Evolutionary conservation across 352 stramenopile species (phyloP), one percentile per base, ranked within the genome.

Genomic region (Pythium plurisporium): DNA sequence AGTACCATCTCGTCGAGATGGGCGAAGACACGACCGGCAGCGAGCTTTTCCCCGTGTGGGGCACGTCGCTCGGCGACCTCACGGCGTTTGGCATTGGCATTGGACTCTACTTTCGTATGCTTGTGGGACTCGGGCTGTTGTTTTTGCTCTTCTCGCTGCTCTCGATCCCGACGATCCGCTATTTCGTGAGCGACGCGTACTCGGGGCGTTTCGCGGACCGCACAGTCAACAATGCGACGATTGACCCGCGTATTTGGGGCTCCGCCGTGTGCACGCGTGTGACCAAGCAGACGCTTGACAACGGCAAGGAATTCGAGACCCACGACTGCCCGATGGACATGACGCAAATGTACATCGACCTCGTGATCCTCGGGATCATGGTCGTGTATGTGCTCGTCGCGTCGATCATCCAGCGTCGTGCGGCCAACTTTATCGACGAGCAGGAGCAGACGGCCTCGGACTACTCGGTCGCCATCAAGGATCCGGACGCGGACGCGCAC

Each of bases 71-170:
- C n/a, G 37, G 43, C 27, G 76, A 89, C 37, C 69, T 92, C 26
- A 76, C 72, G 36, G 70, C 73, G 20, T 92, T 92, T 51, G 82
- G 82, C 60, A 83, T 92, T 31, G 82, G 82, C 54, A 69, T 92
- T 40, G 74, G 79, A 19, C 70, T 92, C 44, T 92, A 90, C 66
- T 92, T 92, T 52, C 77, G 73, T 65, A 87, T 83, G 69, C 55
- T 90, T 47, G 38, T 87, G 59, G 67, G 86, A 49, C 63, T 89
- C 25, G 68, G 68, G 15, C 26, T 64, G 25, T 61, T 87, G 27
- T 69, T 86, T 53, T 67, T 87, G 31, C 57, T 81, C 30, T 76
- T 90, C 54, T 79, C 77, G 12, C 57, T 67, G 0, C 64, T 92
- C 27, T 86, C 76, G 41, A 62, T 76, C 27, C 79, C 82, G 34